These are phyloP conservation scores for Cadophora luteo-olivacea DNA, from an alignment of 2,329 filamentous ascomycete genomes.

Conservation along the genomic window DNA sequence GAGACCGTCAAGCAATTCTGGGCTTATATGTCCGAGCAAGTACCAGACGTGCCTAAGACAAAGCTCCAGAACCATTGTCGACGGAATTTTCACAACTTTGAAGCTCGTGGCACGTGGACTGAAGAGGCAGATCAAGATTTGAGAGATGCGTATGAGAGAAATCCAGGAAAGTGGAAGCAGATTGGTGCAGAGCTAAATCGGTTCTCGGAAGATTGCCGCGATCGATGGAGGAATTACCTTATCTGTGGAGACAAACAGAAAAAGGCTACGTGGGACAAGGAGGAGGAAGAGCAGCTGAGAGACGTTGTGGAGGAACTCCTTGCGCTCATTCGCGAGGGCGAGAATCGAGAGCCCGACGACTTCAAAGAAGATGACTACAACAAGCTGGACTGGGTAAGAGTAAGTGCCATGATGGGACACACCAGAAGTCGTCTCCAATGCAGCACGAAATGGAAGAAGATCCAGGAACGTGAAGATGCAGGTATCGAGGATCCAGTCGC, in stretches of 20 bases:
- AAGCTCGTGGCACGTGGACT: constrained; percentile 65
- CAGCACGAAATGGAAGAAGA: constrained; percentile 66
- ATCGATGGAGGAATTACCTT: constrained; percentile 74
- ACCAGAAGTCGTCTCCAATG: constrained; percentile 72
- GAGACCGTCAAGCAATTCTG: constrained; percentile 54
- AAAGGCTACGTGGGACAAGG: constrained; percentile 63
- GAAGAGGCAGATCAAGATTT: constrained; percentile 63
- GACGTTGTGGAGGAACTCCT: constrained; percentile 60
- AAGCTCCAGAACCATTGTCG: constrained; percentile 64
- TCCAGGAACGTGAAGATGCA: constrained; percentile 38
- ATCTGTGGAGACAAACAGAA: constrained; percentile 60
- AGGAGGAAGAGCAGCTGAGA: constrained; percentile 57
- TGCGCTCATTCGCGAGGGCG: constrained; percentile 52
- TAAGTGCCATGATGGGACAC: constrained; percentile 67
- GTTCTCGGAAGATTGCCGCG: constrained; percentile 68
- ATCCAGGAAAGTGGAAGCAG: constrained; percentile 61
- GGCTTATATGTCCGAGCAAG: constrained; percentile 54
- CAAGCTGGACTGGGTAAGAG: constrained; percentile 68
- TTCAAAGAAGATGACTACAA: constrained; percentile 54
- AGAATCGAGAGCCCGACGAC: constrained; percentile 39
- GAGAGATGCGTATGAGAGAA: constrained; percentile 52
- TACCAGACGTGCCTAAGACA: constrained; percentile 57
- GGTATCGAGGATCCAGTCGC: constrained; percentile 32
- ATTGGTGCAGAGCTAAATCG: constrained; percentile 70
- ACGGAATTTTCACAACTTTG: constrained; percentile 70